Conservation (phyloP, 148 eudicot genomes). For the Vaccinium myrtillus region DNA sequence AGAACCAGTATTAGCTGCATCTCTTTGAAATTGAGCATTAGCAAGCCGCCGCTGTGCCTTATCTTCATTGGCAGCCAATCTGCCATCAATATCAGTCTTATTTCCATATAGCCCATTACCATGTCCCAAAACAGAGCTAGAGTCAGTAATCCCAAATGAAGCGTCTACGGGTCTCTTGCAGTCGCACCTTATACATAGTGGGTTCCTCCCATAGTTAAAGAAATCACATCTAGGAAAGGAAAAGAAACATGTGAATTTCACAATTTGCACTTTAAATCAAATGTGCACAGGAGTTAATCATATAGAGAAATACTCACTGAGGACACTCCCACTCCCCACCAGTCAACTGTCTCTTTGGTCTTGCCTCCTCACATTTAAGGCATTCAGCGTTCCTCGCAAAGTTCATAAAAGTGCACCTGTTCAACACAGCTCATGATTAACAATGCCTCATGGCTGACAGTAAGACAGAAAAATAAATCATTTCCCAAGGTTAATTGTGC, state of each 20-base stretch:
- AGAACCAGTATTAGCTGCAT: conserved; percentile 11
- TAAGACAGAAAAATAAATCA: neutral
- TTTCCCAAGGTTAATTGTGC: neutral
- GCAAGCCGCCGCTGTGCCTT: conserved; percentile 45
- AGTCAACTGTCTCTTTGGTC: conserved; percentile 61
- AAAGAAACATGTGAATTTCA: conserved; percentile 10
- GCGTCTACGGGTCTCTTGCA: conserved; percentile 55
- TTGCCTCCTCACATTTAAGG: conserved; percentile 70
- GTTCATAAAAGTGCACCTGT: conserved; percentile 90
- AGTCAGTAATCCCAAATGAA: conserved; percentile 17
- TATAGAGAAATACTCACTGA: conserved; percentile 56
- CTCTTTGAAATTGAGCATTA: conserved; percentile 27
- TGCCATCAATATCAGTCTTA: conserved; percentile 22
- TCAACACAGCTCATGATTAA: conserved; percentile 25
- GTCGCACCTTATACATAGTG: conserved; percentile 73
- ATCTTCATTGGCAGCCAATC: conserved; percentile 40
- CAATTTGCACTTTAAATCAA: conserved; percentile 1
- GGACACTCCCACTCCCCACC: conserved; percentile 98
- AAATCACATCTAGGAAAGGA: conserved; percentile 62
- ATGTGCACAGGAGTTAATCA: neutral
- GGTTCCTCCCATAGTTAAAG: conserved; percentile 67
- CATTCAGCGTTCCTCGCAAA: conserved; percentile 74
- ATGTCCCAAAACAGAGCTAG: conserved; percentile 21
- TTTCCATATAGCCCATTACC: conserved; percentile 21
- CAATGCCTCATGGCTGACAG: neutral